A percentile compares a stretch with the other conserved stretches of the same genome.
Evolutionary conservation across 345 rosid genomes (phyloP).

Genomic region (Iberis pinnata): DNA sequence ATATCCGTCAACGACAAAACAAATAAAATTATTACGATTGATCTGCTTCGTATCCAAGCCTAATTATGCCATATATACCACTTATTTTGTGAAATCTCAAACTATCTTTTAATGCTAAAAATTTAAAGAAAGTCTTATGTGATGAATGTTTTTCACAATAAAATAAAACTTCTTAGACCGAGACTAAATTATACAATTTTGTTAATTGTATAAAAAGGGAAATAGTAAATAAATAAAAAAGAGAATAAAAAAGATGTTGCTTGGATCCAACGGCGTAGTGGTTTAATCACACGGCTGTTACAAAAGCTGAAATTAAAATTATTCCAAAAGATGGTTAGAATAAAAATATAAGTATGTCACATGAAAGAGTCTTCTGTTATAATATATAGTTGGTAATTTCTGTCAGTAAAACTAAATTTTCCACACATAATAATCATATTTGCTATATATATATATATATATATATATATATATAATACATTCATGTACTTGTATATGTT

Average conservation of each 20-base stretch:
- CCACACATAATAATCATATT: slow-evolving; percentile 10
- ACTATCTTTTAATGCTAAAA: slow-evolving; percentile 2
- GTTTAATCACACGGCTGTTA: slow-evolving; percentile 31
- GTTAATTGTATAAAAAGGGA: background rate
- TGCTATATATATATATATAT: background rate
- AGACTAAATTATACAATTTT: background rate
- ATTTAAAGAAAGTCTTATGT: background rate
- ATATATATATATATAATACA: background rate
- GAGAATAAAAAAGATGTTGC: slow-evolving; percentile 22
- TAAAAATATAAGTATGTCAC: slow-evolving; percentile 62
- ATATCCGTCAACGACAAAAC: no score
- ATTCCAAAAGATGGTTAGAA: slow-evolving; percentile 29
- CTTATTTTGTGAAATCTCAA: background rate
- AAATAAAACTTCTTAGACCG: background rate
- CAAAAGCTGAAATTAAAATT: slow-evolving; percentile 22
- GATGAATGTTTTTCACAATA: background rate
- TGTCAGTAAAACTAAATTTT: slow-evolving; percentile 50
- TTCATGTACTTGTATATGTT: slow-evolving; percentile 20
- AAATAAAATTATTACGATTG: no score
- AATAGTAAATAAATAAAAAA: background rate
- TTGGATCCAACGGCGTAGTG: slow-evolving; percentile 28
- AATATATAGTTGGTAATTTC: slow-evolving; percentile 60
- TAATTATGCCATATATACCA: no score
- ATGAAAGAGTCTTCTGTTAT: slow-evolving; percentile 58
- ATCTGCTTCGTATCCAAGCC: no score